phyloP scores from a whole-genome alignment of 768 basidiomycete species.

The Rhodotorula paludigena region DNA sequence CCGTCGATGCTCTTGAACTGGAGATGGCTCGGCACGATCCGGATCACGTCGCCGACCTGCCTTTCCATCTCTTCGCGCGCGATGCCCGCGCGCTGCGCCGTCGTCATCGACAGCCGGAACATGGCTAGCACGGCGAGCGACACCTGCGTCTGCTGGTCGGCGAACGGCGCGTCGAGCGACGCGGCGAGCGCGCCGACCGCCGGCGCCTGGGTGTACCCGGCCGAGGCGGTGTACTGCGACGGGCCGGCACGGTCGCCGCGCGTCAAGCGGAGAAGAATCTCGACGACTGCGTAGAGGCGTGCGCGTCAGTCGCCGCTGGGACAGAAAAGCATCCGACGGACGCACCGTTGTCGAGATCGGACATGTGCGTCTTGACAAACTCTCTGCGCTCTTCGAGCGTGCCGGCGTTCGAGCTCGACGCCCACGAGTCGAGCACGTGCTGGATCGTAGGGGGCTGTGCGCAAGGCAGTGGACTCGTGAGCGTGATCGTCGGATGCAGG shows the following conservation, averaged over 20 bases:
- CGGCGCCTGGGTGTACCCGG: constrained; percentile 14
- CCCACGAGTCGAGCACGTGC: constrained; percentile 86
- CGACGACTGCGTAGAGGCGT: constrained; percentile 55
- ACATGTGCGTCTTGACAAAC: constrained; percentile 84
- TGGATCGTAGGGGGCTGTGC: constrained; percentile 80
- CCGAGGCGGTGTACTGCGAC: constrained; percentile 51
- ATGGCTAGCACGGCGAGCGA: constrained; percentile 88
- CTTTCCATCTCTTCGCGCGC: constrained; percentile 65
- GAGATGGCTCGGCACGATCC: constrained; percentile 77
- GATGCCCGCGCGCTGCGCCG: constrained; percentile 62
- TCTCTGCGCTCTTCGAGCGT: constrained; percentile 68
- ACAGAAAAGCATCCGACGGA: background rate
- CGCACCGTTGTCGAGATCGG: constrained; percentile 65
- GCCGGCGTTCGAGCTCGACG: constrained; percentile 73
- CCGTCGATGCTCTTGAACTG: constrained; percentile 88
- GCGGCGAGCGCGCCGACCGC: constrained; percentile 42
- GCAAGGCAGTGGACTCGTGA: constrained; percentile 19
- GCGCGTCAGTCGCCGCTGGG: background rate
- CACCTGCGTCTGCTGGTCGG: constrained; percentile 85
- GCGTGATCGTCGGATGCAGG: background rate
- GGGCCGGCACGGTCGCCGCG: constrained; percentile 72
- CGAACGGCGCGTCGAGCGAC: constrained; percentile 63
- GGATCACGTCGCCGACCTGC: constrained; percentile 79
- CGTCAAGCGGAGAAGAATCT: constrained; percentile 85
- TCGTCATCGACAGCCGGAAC: constrained; percentile 76